phyloP scores from a whole-genome alignment of 1,284 basidiomycete genomes.

The Leccinum cinnamomeum region DNA sequence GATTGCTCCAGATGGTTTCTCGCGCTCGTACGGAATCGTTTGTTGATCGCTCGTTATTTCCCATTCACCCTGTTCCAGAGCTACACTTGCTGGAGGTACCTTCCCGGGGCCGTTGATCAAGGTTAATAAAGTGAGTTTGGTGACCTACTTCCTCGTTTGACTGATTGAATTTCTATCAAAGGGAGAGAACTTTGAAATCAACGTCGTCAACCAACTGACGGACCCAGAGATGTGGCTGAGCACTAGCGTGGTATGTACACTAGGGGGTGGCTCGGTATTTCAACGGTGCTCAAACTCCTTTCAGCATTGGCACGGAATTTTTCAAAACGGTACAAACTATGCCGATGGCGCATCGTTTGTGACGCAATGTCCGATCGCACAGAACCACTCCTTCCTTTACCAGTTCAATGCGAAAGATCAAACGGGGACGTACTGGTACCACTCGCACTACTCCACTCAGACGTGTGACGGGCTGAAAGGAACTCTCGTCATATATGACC shows the following conservation, averaged over 20 bases:
- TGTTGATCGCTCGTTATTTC: neutral
- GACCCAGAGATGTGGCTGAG: conserved; percentile 33
- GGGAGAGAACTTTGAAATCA: conserved; percentile 27
- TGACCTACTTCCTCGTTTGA: neutral
- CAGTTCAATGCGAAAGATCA: conserved; percentile 32
- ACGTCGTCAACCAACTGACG: conserved; percentile 33
- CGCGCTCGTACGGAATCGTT: conserved; percentile 33
- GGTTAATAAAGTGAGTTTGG: conserved; percentile 30
- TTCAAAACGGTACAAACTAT: conserved; percentile 30
- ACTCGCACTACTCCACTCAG: conserved; percentile 44
- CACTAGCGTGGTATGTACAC: conserved; percentile 33
- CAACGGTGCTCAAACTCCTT: conserved; percentile 27
- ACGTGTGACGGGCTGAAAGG: conserved; percentile 31
- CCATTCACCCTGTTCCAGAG: conserved; percentile 11
- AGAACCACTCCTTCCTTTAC: conserved; percentile 41
- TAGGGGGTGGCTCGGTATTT: conserved; percentile 18
- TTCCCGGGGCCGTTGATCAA: conserved; percentile 41
- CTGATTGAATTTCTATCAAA: conserved; percentile 37
- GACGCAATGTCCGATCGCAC: conserved; percentile 48
- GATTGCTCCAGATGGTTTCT: conserved; percentile 44
- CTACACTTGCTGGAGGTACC: conserved; percentile 31
- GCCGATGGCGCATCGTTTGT: conserved; percentile 33
- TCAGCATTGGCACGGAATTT: conserved; percentile 40
- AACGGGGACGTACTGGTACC: conserved; percentile 47
- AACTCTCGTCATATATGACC: conserved; percentile 37